phyloP scores from a whole-genome alignment of 2,329 filamentous ascomycete genomes.

The Claviceps monticola region DNA sequence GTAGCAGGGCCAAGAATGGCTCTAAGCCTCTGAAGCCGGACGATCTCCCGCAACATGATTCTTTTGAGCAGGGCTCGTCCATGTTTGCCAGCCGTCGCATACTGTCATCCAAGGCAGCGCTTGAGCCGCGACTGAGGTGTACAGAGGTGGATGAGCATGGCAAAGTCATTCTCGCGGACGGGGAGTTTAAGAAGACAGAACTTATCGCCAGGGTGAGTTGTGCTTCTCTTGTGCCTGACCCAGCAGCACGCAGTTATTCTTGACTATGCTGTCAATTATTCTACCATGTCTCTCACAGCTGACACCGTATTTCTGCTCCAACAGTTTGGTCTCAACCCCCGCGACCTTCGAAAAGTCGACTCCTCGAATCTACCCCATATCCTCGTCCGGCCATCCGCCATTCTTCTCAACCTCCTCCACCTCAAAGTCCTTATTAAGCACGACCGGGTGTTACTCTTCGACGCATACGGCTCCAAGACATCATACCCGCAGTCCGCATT shows the following conservation, averaged over 20 bases:
- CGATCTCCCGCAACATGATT: conserved; percentile 43
- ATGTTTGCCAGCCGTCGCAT: conserved; percentile 59
- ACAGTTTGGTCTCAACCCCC: conserved; percentile 81
- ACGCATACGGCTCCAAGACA: conserved; percentile 87
- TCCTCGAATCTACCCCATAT: conserved; percentile 93
- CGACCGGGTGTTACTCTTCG: conserved; percentile 87
- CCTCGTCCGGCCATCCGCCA: conserved; percentile 80
- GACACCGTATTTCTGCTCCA: background rate
- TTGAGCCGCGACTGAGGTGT: conserved; percentile 77
- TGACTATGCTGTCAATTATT: background rate
- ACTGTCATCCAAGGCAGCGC: conserved; percentile 60
- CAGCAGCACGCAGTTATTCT: background rate
- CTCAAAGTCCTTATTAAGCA: conserved; percentile 91
- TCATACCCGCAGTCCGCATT: conserved; percentile 93
- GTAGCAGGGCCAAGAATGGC: conserved; percentile 22
- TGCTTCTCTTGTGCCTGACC: background rate
- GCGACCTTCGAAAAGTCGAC: conserved; percentile 94
- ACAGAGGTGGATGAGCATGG: conserved; percentile 92
- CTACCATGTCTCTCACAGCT: background rate
- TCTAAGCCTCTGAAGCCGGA: conserved; percentile 36
- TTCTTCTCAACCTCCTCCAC: conserved; percentile 92
- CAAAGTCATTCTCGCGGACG: conserved; percentile 81
- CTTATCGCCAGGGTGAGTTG: conserved; percentile 70
- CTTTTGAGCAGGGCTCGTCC: conserved; percentile 39
- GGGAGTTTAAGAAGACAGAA: conserved; percentile 96